Conservation (phyloP, 345 rosid genomes). For the Citrus australasica region DNA sequence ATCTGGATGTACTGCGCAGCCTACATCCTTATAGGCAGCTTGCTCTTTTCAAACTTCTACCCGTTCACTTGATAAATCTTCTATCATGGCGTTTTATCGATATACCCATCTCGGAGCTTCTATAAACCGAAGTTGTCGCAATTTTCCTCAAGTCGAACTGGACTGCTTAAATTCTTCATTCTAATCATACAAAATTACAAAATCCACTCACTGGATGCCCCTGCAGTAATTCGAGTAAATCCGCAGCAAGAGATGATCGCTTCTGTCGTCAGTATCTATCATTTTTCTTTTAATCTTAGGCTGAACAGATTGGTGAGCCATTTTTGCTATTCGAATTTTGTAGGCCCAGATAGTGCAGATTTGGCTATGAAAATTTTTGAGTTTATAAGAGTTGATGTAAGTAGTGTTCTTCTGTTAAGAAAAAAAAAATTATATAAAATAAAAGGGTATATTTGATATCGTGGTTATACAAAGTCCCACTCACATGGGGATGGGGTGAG, state of each 20-base stretch:
- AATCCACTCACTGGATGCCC: background rate
- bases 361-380: background rate
- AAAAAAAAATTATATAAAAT: too few species aligned
- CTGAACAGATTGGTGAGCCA: background rate
- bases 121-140: background rate
- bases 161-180: background rate
- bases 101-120: background rate
- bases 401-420: too few species aligned
- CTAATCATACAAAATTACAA: background rate
- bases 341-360: background rate
- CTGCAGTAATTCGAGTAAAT: background rate
- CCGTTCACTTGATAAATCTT: constrained; percentile 65
- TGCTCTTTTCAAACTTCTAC: constrained; percentile 85
- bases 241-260: background rate
- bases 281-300: background rate
- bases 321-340: background rate
- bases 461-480: too few species aligned
- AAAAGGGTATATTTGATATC: too few species aligned
- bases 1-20: constrained; percentile 72
- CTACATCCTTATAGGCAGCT: constrained; percentile 72
- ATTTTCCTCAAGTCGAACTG: background rate
- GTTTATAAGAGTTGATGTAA: too few species aligned
- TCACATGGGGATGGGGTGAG: too few species aligned
- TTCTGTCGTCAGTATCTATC: background rate
- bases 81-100: background rate